phyloP scores from a whole-genome alignment of 2,329 filamentous ascomycete species.

The Colletotrichum melonis region DNA sequence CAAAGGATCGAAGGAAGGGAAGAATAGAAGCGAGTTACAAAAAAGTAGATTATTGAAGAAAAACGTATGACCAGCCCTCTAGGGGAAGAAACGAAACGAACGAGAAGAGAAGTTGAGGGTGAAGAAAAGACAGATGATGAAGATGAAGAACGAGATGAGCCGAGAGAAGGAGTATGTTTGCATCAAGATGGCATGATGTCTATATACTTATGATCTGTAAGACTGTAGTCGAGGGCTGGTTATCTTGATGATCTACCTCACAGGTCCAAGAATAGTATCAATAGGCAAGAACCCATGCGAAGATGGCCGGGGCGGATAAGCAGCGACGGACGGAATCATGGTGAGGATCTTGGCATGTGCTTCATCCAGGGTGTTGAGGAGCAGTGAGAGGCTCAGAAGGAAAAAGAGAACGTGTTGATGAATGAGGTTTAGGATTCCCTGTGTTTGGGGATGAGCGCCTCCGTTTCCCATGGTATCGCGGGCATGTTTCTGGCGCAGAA shows the following conservation, averaged over 20 bases:
- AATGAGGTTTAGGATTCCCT: conserved; percentile 9
- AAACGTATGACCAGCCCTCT: conserved; percentile 31
- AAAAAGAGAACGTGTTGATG: not conserved
- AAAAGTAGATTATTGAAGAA: conserved; percentile 29
- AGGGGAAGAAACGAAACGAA: conserved; percentile 35
- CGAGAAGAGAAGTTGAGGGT: conserved; percentile 16
- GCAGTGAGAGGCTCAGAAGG: conserved; percentile 9
- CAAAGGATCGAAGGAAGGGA: conserved; percentile 12
- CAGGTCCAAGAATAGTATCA: conserved; percentile 33
- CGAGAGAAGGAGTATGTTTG: not conserved
- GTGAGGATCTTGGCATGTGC: conserved; percentile 29
- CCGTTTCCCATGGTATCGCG: conserved; percentile 26
- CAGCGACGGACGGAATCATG: conserved; percentile 10
- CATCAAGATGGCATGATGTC: conserved; percentile 32
- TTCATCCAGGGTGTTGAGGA: conserved; percentile 27
- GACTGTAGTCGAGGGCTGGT: not conserved
- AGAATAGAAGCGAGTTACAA: conserved; percentile 5
- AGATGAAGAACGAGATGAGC: conserved; percentile 27
- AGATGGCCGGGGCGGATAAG: conserved; percentile 12
- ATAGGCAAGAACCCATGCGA: conserved; percentile 9
- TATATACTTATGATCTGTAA: conserved; percentile 24
- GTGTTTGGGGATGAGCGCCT: conserved; percentile 29
- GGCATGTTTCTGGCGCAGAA: conserved; percentile 14
- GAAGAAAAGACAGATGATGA: conserved; percentile 20
- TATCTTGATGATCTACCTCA: conserved; percentile 21